Base-by-base conservation (phyloP, 2,329 filamentous ascomycete genomes). In the Xylariomycetidae sp. region DNA sequence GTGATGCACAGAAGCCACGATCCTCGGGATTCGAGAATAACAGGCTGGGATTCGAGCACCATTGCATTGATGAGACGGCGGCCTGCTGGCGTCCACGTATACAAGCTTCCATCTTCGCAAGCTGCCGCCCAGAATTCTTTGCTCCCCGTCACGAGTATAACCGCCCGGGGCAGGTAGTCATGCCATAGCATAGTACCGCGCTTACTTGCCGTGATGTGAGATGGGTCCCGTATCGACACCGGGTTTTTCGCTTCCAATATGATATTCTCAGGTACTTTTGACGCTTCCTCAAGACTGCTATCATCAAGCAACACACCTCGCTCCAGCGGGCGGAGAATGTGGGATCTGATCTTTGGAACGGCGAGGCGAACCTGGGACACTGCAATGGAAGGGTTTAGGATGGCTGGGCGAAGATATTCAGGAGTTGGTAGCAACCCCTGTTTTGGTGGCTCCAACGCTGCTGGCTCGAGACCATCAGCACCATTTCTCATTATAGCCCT, bases 161-260 rank as follows among this genome's bases (percentile, higher is more conserved):
- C 85, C 5, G 88, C 80, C 38, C 83, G 77, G 0, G 90, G 89
- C 11, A 98, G 66, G 50, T 87, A 98, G 54, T 98, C 94, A 52
- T 96, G 87, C 92, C 94, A 98, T 4, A 97, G 61, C 1, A 84
- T 69, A 36, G 82, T 79, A 4, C 88, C 88, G 34, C 87, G 79
- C 54, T 88, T 90, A 3, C 81, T 85, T 25, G 92, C 81, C 5
- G 80, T 85, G 26, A 98, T 78, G 20, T 87, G 81, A 4, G 88
- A 85, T 2, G 92, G 92, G 38, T 97, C 90, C 40, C 84, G 77
- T 27, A 67, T 82, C 66, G 67, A 82, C 54, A 73, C 67, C 2
- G 89, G 85, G 53, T 98, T 98, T 41, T 82, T 83, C 17, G 88
- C 90, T 65, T 98, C 92, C 36, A 98, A 73, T 15, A 95, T 77